Base-by-base conservation (phyloP, 176 grass and related monocot genomes). In the Bothriochloa decipiens region DNA sequence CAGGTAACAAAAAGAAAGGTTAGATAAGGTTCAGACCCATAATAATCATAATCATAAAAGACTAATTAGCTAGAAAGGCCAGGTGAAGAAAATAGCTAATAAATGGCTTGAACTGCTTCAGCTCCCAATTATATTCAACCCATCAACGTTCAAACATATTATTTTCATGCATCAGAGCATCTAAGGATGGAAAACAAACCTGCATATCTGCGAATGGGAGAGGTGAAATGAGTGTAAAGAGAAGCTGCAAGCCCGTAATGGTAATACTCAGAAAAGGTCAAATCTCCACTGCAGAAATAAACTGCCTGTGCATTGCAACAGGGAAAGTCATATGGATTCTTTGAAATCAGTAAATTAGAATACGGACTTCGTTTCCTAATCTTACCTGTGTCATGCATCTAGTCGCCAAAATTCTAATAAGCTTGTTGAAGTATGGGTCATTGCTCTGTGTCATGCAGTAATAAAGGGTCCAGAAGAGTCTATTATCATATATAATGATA, bases 301-400 rank as follows among this genome's bases (percentile, higher is more conserved):
- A 98, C 89, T 5, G 96, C 96, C 96, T 98, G 88, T 77, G 75
- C 85, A 63, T 91, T 84, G 78, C 58, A 58, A 79, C 27, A 81
- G 68, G 74, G 42, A 9, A 75, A 52, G 70, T 84, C 75, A 75
- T 28, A 85, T 76, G 20, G 16, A 75, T 75, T 26, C 15, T 66
- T 72, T 52, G 40, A 29, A 41, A 86, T 66, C 26, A 82, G 10
- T 67, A 68, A 41, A 37, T 65, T 58, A 52, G 25, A 43, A 82
- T 58, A 66, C 6, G 27, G 26, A 66, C 58, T 72, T 82, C 73
- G 71, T 15, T 82, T 77, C 22, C 27, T 25, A 74, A 18, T 68
- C 88, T 36, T 92, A 98, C 93, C 84, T 98, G 96, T 62, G 93
- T 96, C 96, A 98, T 98, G 93, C 96, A 98, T 94, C 91, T 89